Conservation (phyloP, 805 yeast genomes). For the Metschnikowia santaceciliae region DNA sequence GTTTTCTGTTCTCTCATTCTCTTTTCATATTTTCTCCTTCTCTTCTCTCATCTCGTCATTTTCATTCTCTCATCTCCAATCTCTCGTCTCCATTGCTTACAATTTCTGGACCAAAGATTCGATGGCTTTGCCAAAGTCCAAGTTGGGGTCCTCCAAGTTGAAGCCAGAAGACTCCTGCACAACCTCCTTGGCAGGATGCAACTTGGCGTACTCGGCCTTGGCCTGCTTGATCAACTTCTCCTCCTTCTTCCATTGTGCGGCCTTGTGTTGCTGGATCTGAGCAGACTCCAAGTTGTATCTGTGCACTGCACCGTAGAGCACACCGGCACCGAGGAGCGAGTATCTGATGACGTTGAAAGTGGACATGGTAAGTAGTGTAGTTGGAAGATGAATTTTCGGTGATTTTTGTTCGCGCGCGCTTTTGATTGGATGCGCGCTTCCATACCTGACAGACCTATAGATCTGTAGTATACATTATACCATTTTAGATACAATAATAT, state of each 20-base stretch:
- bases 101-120: constrained; percentile 60
- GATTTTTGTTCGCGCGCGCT: constrained; percentile 7
- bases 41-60: not conserved
- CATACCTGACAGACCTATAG: not conserved
- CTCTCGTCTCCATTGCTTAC: constrained; percentile 12
- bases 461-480: too few species aligned
- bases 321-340: constrained; percentile 84
- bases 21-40: not conserved
- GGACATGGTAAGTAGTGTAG: constrained; percentile 23
- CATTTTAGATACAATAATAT: not conserved
- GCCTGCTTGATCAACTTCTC: constrained; percentile 82
- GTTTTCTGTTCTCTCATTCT: not conserved
- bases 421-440: constrained; percentile 14
- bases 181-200: constrained; percentile 32
- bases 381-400: constrained; percentile 1
- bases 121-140: constrained; percentile 74
- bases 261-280: constrained; percentile 56
- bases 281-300: constrained; percentile 62
- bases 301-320: constrained; percentile 84
- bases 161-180: constrained; percentile 36
- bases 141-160: constrained; percentile 84
- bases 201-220: constrained; percentile 77
- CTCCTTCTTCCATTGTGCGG: constrained; percentile 56
- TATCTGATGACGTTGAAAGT: constrained; percentile 79
- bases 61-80: not conserved